A percentile compares a stretch with the other conserved stretches of the same genome.
Evolutionary conservation across 2,329 filamentous ascomycete species (phyloP).

Genomic region (Atkinsonella texensis): DNA sequence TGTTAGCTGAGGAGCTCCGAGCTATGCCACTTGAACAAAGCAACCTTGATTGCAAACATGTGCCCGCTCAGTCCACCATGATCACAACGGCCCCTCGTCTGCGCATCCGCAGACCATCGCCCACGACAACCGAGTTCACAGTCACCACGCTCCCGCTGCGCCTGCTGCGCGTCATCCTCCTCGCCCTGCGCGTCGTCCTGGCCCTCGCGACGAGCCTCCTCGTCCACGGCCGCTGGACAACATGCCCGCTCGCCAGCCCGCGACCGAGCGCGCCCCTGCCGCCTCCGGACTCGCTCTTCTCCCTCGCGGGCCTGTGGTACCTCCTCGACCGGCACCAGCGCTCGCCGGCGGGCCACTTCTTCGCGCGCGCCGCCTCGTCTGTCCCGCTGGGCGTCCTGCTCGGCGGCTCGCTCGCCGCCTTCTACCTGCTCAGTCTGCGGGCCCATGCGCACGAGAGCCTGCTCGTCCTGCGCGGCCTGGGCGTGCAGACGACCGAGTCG

Average conservation of each 20-base stretch:
- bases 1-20: too few relatives aligned
- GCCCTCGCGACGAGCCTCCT: slow-evolving; percentile 31
- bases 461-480: slow-evolving; percentile 76
- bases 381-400: slow-evolving; percentile 29
- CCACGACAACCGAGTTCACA: slow-evolving; percentile 85
- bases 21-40: too few relatives aligned
- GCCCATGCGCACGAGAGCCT: slow-evolving; percentile 64
- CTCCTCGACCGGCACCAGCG: slow-evolving; percentile 14
- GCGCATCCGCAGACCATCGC: slow-evolving; percentile 56
- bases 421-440: slow-evolving; percentile 34
- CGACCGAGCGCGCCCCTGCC: slow-evolving; percentile 5
- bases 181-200: slow-evolving; percentile 32
- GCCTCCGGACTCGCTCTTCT: slow-evolving; percentile 9
- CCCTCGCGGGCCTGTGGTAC: slow-evolving; percentile 15
- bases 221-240: slow-evolving; percentile 36
- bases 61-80: slow-evolving; percentile 24
- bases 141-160: slow-evolving; percentile 52
- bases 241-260: slow-evolving; percentile 17
- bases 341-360: slow-evolving; percentile 21
- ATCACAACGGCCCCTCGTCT: slow-evolving; percentile 49
- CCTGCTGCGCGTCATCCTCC: slow-evolving; percentile 30
- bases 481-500: slow-evolving; percentile 73
- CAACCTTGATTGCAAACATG: too few relatives aligned
- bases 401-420: slow-evolving; percentile 20
- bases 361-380: slow-evolving; percentile 19